Evolutionary conservation across 2,329 filamentous ascomycete species (phyloP), one percentile per base, ranked within the genome.

Genomic region (Monosporascus cannonballus): DNA sequence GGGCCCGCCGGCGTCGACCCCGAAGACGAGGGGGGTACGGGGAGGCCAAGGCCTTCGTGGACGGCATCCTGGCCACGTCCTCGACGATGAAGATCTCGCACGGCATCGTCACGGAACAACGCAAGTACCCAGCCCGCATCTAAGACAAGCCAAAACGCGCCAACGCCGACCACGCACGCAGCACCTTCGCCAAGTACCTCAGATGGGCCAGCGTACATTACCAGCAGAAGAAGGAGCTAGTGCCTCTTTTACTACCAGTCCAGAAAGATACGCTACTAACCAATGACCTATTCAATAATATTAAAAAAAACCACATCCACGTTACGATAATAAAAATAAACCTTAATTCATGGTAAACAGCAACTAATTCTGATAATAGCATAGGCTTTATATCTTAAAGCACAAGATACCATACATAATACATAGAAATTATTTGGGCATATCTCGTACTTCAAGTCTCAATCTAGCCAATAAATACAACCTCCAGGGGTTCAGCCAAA

Each of bases 1-100:
- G 56, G 48, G 48, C 41, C 2, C 36, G 50, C 20, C 56, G 55
- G n/a, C 49, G 56, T 24, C 42, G 42, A 14, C 20, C 20, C 14
- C 5, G 45, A 47, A 47, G 45, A 47, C 15, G 45, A 47, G 45
- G 50, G 45, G 50, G 56, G 42, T 57, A 54, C 27, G 48, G 55
- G 47, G 54, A 52, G 9, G 58, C 56, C 1, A 47, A 55, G 36
- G 54, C 51, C 18, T 48, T 59, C 30, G 51, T 60, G 6, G 69
- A 66, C 66, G 60, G 55, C 7, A 37, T 69, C 41, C 52, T 69
- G 45, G 63, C 66, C 8, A 58, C 57, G 30, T 61, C 61, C 14
- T 59, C 57, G 27, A 58, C 67, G 62, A 61, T 67, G 55, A 69
- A 69, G 49, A 62, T 69, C n/a, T 65, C 60, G 11, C 66, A 67